These are phyloP conservation scores for Acanthamoeba lenticulata DNA, from an alignment of 208 protist species.

Conservation along the genomic window DNA sequence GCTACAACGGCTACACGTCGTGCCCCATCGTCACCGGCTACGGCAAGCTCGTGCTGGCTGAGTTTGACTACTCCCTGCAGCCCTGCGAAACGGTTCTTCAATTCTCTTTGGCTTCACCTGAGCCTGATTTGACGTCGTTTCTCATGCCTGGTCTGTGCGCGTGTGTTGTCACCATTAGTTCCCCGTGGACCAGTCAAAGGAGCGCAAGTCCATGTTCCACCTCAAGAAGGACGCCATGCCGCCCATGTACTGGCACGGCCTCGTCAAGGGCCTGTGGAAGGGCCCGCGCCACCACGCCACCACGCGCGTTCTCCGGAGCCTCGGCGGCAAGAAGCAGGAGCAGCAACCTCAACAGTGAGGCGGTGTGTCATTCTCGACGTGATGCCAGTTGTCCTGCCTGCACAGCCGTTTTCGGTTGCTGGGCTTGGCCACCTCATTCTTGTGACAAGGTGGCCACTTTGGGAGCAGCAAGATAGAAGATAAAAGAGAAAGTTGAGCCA, in stretches of 20 bases:
- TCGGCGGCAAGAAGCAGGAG: background rate
- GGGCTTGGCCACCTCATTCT: no score
- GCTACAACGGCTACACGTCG: constrained; percentile 82
- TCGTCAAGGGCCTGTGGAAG: constrained; percentile 71
- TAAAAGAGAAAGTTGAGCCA: no score
- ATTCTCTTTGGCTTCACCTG: constrained; percentile 35
- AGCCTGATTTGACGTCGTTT: background rate
- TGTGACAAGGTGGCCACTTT: no score
- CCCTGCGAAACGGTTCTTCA: constrained; percentile 67
- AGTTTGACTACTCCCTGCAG: constrained; percentile 77
- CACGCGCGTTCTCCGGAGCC: background rate
- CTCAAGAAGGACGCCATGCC: constrained; percentile 81
- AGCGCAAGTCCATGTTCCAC: constrained; percentile 59
- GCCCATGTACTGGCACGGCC: constrained; percentile 76
- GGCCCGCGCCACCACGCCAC: constrained; percentile 18
- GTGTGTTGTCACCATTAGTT: no score
- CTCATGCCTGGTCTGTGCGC: no score
- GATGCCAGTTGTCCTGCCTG: no score
- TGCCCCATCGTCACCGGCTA: constrained; percentile 79
- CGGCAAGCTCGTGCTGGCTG: constrained; percentile 77
- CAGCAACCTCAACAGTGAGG: no score
- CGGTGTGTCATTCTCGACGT: no score
- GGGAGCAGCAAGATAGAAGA: no score
- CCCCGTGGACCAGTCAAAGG: constrained; percentile 7
- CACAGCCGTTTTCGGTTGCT: no score